A percentile compares a stretch with the other conserved stretches of the same genome.
These are phyloP conservation scores for Dentipellis fragilis DNA, from an alignment of 768 basidiomycete species.

Conservation along the genomic window DNA sequence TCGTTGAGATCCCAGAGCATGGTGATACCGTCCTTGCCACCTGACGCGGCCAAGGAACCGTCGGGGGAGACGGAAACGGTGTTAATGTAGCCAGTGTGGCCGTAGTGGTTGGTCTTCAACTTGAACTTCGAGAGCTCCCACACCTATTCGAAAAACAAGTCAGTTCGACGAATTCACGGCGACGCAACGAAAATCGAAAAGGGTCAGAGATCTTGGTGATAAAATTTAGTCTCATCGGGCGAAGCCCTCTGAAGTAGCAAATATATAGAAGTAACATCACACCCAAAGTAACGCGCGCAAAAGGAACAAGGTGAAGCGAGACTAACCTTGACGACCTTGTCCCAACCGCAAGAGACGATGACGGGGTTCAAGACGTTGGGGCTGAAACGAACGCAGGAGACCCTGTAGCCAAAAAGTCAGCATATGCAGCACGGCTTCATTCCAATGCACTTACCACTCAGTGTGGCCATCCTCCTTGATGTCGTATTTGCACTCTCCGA, in stretches of 20 bases:
- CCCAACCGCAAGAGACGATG: constrained; percentile 99
- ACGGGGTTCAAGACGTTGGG: constrained; percentile 96
- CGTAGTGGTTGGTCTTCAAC: constrained; percentile 99
- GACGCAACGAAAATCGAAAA: neutral
- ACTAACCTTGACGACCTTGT: constrained; percentile 98
- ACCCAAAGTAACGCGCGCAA: neutral
- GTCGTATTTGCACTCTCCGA: constrained; percentile 99
- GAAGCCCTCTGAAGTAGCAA: constrained; percentile 49
- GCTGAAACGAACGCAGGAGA: constrained; percentile 98
- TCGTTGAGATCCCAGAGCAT: constrained; percentile 99
- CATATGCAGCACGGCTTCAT: neutral
- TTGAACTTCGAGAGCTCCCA: constrained; percentile 99
- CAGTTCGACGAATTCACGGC: neutral
- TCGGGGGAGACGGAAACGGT: constrained; percentile 98
- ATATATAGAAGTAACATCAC: constrained; percentile 30
- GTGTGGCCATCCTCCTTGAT: constrained; percentile 98
- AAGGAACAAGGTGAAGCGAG: neutral
- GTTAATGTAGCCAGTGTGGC: constrained; percentile 99
- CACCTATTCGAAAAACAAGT: constrained; percentile 44
- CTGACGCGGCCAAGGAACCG: constrained; percentile 96
- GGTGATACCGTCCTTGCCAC: constrained; percentile 98
- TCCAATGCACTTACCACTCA: constrained; percentile 58
- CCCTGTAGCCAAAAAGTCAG: constrained; percentile 39
- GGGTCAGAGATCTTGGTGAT: constrained; percentile 67
- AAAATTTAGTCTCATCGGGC: constrained; percentile 45